Evolutionary conservation across 2,329 filamentous ascomycete species (phyloP), one percentile per base, ranked within the genome.

Genomic region (Leptoxyphium fumago): DNA sequence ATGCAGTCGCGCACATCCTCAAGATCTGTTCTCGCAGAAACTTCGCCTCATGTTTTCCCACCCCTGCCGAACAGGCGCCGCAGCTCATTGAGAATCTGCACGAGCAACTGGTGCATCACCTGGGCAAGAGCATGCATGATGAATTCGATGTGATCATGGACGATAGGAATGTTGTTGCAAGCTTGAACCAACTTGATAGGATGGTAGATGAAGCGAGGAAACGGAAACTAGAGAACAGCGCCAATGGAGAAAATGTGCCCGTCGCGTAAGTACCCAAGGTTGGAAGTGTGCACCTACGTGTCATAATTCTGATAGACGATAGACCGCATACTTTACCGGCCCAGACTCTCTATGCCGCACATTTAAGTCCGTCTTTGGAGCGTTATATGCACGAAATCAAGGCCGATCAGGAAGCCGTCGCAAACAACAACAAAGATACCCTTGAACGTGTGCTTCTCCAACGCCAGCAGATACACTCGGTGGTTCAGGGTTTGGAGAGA

Each of bases 21-120:
- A 71, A 73, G 48, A 74, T 75, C 42, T 77, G 75, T 58, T 75
- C 69, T 9, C 73, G 77, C 56, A 63, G 66, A 41, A 79, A 78
- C 52, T 81, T 80, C 56, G 68, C 74, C 0, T 64, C 73, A 18
- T 81, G 77, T 53, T 80, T 80, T 50, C 77, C 77, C 0, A 81
- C 77, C 0, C 71, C 75, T 1, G 73, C 76, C 14, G 64, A 67
- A 52, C 66, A 77, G 52, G 73, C 73, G 10, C 71, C 74, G 1
- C 70, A 70, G 21, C 70, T 69, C 38, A 55, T 81, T 45, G 70
- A 76, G 52, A 65, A 67, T 3, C 64, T 81, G 17, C 74, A 75
- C 62, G 64, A 69, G 43, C 73, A 79, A 50, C 68, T 80, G 50
- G 73, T 74, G 38, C 67, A 69, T 42, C 71, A 77, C 51, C 58